Evolutionary conservation across 257 asterid species (phyloP).

Genomic region (Handroanthus guayacan): DNA sequence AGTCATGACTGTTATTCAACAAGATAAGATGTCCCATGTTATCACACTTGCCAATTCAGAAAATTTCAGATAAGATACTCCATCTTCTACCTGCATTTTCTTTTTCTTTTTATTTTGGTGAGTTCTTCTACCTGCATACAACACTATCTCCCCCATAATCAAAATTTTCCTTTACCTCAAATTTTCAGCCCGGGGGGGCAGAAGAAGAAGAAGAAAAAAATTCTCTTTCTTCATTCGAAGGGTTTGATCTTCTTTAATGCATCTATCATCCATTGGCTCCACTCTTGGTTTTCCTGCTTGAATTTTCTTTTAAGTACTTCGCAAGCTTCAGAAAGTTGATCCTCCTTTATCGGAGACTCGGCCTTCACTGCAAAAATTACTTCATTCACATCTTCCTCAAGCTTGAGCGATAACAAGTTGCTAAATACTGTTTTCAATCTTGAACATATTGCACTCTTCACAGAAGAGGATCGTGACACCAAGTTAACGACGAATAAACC

Average conservation of each 20-base stretch:
- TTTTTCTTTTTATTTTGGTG: too few species aligned
- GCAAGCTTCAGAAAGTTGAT: constrained; percentile 55
- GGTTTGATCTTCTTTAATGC: constrained; percentile 56
- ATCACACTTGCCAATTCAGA: too few species aligned
- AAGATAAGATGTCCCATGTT: too few species aligned
- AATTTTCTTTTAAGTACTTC: constrained; percentile 47
- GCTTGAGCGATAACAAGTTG: constrained; percentile 68
- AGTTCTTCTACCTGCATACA: too few species aligned
- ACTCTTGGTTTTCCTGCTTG: constrained; percentile 44
- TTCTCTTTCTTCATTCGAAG: constrained; percentile 19
- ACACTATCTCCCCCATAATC: too few species aligned
- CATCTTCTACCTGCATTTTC: too few species aligned
- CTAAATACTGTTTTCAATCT: constrained; percentile 73
- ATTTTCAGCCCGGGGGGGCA: neutral
- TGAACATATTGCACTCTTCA: constrained; percentile 65
- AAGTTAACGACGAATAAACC: constrained; percentile 82
- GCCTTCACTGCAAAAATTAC: constrained; percentile 76
- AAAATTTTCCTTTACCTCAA: neutral
- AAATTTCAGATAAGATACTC: too few species aligned
- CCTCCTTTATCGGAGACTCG: constrained; percentile 47
- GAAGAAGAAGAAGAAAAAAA: neutral
- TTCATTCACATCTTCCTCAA: constrained; percentile 85
- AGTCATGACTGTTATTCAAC: too few species aligned
- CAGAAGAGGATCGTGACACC: constrained; percentile 81
- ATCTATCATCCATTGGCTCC: constrained; percentile 51